These are phyloP conservation scores for Fusarium secorum DNA, from an alignment of 2,329 filamentous ascomycete species.

Conservation along the genomic window DNA sequence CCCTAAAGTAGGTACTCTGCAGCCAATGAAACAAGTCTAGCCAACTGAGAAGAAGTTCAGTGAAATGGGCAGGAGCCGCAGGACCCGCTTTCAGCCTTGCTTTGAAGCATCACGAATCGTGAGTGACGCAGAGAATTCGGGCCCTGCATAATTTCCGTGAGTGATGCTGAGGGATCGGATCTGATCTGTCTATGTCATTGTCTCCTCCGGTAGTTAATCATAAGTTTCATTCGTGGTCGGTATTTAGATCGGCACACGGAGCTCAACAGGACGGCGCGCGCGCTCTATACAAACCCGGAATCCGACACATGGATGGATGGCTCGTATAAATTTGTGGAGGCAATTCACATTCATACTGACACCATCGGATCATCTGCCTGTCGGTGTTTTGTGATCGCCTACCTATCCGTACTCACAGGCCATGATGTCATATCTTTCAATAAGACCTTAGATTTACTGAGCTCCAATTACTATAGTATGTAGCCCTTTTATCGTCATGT, in stretches of 20 bases:
- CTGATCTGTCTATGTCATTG: neutral
- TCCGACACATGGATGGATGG: neutral
- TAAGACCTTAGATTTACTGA: neutral
- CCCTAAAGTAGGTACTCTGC: neutral
- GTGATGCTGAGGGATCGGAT: neutral
- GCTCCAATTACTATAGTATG: neutral
- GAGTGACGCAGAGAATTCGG: neutral
- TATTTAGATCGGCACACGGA: slow-evolving; percentile 3
- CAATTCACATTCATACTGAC: neutral
- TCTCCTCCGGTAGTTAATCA: neutral
- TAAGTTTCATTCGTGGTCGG: neutral
- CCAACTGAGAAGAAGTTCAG: neutral
- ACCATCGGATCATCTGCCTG: neutral
- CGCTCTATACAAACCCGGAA: slow-evolving; percentile 4
- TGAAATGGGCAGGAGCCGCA: neutral
- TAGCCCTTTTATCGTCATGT: neutral
- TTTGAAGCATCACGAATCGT: neutral
- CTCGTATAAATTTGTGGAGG: neutral
- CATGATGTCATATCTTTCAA: slow-evolving; percentile 23
- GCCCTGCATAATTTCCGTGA: neutral
- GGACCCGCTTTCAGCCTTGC: neutral
- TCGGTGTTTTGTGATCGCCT: neutral
- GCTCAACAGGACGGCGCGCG: neutral
- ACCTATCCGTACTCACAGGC: neutral
- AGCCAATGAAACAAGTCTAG: slow-evolving; percentile 3